Percentiles rank a stretch among this genome's conserved stretches.
Conservation (phyloP, 2,329 filamentous ascomycete genomes). For the Pyrenophora seminiperda region DNA sequence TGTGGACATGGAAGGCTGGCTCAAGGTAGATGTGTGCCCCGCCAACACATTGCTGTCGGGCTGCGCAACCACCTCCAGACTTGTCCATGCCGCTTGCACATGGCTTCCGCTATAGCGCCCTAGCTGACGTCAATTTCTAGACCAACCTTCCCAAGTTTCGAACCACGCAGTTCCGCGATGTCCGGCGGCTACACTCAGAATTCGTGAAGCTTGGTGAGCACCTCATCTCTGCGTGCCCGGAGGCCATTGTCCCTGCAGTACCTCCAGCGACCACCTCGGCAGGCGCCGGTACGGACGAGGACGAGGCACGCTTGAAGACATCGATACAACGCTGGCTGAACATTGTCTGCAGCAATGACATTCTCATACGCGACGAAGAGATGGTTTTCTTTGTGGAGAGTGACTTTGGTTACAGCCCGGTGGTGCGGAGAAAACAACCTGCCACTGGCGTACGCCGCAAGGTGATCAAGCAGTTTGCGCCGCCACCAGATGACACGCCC, state of each 20-base stretch:
- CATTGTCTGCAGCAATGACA: conserved; percentile 87
- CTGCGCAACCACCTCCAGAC: neutral
- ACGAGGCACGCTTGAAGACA: conserved; percentile 85
- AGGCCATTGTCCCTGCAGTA: conserved; percentile 90
- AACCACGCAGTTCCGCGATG: conserved; percentile 97
- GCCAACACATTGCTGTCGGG: neutral
- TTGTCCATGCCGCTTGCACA: neutral
- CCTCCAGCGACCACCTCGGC: conserved; percentile 94
- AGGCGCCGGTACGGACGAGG: conserved; percentile 93
- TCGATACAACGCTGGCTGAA: conserved; percentile 95
- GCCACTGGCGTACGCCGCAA: conserved; percentile 94
- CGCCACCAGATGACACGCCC: conserved; percentile 94
- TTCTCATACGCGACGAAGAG: conserved; percentile 93
- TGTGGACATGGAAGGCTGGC: conserved; percentile 6
- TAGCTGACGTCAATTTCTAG: conserved; percentile 55
- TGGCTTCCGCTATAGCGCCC: neutral
- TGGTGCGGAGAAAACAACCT: conserved; percentile 94
- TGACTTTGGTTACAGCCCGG: conserved; percentile 96
- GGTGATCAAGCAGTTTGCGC: conserved; percentile 97
- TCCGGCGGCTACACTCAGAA: conserved; percentile 91
- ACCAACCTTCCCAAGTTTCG: conserved; percentile 98
- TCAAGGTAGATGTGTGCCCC: conserved; percentile 7
- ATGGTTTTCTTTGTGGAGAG: conserved; percentile 99
- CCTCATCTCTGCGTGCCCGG: conserved; percentile 95
- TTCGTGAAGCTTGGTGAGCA: conserved; percentile 97